phyloP scores from a whole-genome alignment of 129 eudicot genomes.

The Artemisia annua region DNA sequence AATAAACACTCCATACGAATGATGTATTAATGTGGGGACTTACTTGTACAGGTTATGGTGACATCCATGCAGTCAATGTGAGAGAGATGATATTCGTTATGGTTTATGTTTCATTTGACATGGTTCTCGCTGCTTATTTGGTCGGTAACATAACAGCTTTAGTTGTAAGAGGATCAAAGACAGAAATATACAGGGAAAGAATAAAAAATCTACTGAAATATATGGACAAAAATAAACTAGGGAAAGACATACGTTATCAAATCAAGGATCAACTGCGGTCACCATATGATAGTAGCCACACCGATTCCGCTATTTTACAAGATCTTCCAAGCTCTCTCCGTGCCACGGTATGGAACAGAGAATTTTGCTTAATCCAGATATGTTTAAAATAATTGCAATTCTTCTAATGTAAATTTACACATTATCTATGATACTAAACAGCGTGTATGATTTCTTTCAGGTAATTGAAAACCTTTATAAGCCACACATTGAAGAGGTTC shows the following conservation, averaged over 20 bases:
- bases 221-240: conserved; percentile 66
- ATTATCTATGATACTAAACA: not conserved
- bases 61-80: conserved; percentile 83
- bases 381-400: not conserved
- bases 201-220: conserved; percentile 64
- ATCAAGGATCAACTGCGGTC: not conserved
- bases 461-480: conserved; percentile 52
- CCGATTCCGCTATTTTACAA: not conserved
- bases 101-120: conserved; percentile 76
- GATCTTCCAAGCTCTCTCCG: not conserved
- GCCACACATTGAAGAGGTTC: conserved; percentile 44
- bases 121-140: conserved; percentile 80
- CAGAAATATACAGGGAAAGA: conserved; percentile 71
- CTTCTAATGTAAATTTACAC: not conserved
- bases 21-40: not conserved
- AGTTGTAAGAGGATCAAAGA: conserved; percentile 75
- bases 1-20: not conserved
- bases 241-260: conserved; percentile 8
- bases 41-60: conserved; percentile 66
- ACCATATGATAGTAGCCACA: not conserved
- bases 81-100: conserved; percentile 80
- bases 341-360: not conserved
- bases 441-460: conserved; percentile 30
- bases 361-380: too few species aligned
- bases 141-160: conserved; percentile 87